These are phyloP conservation scores for Polytrichum formosum DNA, from an alignment of 225 moss, liverwort and hornwort genomes.

Conservation along the genomic window DNA sequence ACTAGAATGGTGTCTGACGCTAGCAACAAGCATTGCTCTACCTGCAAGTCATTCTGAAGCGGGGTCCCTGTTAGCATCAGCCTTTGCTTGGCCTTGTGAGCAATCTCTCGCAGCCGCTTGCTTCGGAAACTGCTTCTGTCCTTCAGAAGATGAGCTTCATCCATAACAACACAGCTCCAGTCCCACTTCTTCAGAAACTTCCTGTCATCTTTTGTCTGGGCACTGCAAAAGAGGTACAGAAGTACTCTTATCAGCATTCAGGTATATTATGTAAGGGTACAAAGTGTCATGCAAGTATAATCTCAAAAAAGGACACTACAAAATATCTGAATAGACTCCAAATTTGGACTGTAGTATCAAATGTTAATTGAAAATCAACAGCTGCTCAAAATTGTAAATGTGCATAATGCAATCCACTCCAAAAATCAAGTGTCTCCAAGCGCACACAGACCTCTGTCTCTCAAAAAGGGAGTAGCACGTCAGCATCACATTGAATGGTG, in stretches of 20 bases:
- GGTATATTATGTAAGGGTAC: no score
- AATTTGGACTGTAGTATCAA: background rate
- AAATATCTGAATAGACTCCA: background rate
- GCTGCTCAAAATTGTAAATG: no score
- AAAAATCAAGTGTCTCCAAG: background rate
- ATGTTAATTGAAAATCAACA: background rate
- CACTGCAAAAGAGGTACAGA: slow-evolving; percentile 32
- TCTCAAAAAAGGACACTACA: background rate
- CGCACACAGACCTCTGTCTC: slow-evolving; percentile 57
- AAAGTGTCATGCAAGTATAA: background rate
- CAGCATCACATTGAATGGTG: slow-evolving; percentile 95
- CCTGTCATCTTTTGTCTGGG: slow-evolving; percentile 92
- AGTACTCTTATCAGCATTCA: no score
- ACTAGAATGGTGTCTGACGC: no score
- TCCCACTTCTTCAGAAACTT: slow-evolving; percentile 82
- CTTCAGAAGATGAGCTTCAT: slow-evolving; percentile 94
- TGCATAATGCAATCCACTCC: background rate
- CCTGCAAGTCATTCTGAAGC: slow-evolving; percentile 92
- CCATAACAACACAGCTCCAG: slow-evolving; percentile 97
- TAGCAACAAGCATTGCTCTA: slow-evolving; percentile 9
- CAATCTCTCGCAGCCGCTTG: slow-evolving; percentile 77
- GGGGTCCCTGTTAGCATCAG: slow-evolving; percentile 98
- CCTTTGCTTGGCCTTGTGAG: slow-evolving; percentile 80
- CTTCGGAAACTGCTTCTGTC: slow-evolving; percentile 86
- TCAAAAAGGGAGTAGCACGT: slow-evolving; percentile 94